Conservation (phyloP, 306 rosid species). For the Crotalaria pallida region DNA sequence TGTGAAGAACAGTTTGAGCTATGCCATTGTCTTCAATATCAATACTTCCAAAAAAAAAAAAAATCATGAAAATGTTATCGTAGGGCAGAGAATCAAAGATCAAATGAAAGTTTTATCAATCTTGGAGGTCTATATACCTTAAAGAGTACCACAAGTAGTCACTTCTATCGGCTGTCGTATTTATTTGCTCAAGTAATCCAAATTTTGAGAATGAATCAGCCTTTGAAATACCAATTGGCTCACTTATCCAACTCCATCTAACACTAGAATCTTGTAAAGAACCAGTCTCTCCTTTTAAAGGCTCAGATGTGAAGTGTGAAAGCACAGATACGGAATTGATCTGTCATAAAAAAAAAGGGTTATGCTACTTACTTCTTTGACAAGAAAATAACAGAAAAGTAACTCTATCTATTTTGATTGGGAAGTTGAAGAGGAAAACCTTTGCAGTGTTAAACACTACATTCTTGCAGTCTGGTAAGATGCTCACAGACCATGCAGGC, state of each 20-base stretch:
- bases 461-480: slow-evolving; percentile 93
- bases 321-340: slow-evolving; percentile 58
- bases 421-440: slow-evolving; percentile 43
- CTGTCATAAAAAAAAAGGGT: slow-evolving; percentile 38
- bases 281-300: slow-evolving; percentile 37
- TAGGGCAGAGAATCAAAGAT: neutral
- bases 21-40: slow-evolving; percentile 39
- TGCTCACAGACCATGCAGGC: slow-evolving; percentile 90
- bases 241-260: slow-evolving; percentile 64
- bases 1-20: slow-evolving; percentile 47
- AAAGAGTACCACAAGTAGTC: slow-evolving; percentile 78
- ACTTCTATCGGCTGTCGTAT: slow-evolving; percentile 71
- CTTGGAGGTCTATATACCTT: slow-evolving; percentile 33
- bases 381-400: slow-evolving; percentile 3
- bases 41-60: slow-evolving; percentile 36
- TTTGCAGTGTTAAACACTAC: slow-evolving; percentile 89
- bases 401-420: neutral
- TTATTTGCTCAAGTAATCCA: slow-evolving; percentile 72
- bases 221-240: slow-evolving; percentile 68
- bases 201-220: slow-evolving; percentile 44
- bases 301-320: slow-evolving; percentile 55
- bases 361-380: neutral
- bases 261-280: slow-evolving; percentile 40
- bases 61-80: neutral
- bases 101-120: neutral